phyloP scores from a whole-genome alignment of 2,329 filamentous ascomycete species.

The Colletotrichum sp. region DNA sequence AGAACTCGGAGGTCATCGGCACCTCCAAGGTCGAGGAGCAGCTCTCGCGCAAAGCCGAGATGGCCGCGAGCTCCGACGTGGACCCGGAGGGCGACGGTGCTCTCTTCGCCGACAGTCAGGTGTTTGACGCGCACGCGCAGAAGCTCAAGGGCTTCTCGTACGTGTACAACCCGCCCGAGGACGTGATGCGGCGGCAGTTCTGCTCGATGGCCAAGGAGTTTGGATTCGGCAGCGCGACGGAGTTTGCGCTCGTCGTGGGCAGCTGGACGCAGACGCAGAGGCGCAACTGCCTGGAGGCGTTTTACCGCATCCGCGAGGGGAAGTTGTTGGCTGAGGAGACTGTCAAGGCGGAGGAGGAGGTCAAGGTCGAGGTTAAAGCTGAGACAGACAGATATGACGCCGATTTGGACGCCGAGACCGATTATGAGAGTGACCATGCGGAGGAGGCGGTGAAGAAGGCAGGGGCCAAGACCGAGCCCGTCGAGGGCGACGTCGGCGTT shows the following conservation, averaged over 20 bases:
- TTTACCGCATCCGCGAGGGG: constrained; percentile 74
- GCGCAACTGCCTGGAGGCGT: constrained; percentile 77
- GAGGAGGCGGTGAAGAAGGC: background rate
- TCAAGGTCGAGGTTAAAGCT: background rate
- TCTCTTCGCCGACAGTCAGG: constrained; percentile 62
- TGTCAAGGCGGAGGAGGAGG: constrained; percentile 23
- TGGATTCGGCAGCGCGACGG: constrained; percentile 76
- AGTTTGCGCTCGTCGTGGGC: constrained; percentile 91
- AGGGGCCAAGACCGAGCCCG: background rate
- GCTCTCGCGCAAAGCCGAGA: constrained; percentile 77
- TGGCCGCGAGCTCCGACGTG: constrained; percentile 51
- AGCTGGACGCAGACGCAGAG: constrained; percentile 86
- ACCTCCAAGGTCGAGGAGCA: constrained; percentile 90
- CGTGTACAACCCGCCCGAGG: constrained; percentile 75
- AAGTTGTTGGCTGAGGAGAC: constrained; percentile 42
- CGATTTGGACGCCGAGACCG: constrained; percentile 22
- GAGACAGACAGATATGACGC: constrained; percentile 12
- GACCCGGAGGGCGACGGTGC: constrained; percentile 56
- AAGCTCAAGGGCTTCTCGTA: constrained; percentile 10
- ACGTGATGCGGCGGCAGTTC: constrained; percentile 82
- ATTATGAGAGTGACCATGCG: background rate
- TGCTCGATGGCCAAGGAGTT: constrained; percentile 86
- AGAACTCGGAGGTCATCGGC: constrained; percentile 94
- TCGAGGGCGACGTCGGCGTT: background rate
- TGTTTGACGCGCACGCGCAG: constrained; percentile 5